Percentiles rank a stretch among this genome's conserved stretches.
These are phyloP conservation scores for Angomonas ambiguus DNA, from an alignment of 208 protist species.

Conservation along the genomic window DNA sequence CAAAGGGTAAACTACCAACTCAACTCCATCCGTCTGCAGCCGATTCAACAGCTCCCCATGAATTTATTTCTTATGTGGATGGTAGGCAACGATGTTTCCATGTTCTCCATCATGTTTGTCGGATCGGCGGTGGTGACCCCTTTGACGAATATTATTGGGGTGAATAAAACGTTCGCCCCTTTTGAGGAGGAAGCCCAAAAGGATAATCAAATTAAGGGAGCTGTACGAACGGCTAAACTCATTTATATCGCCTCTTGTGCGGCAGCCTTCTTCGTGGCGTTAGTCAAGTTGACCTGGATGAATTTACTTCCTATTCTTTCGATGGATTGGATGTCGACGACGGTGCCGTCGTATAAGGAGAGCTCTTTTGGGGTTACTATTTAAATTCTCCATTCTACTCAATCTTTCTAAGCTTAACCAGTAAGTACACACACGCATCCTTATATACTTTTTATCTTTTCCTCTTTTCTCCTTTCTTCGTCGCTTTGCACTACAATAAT, in stretches of 20 bases:
- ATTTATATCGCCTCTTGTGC: constrained; percentile 81
- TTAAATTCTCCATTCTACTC: constrained; percentile 8
- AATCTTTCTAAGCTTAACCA: neutral
- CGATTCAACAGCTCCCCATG: constrained; percentile 82
- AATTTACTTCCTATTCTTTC: constrained; percentile 70
- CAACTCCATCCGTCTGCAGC: constrained; percentile 67
- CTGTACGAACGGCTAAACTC: constrained; percentile 53
- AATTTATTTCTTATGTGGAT: constrained; percentile 86
- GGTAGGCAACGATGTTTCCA: constrained; percentile 83
- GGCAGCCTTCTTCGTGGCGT: constrained; percentile 57
- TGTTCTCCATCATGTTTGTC: constrained; percentile 90
- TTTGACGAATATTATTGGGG: constrained; percentile 52
- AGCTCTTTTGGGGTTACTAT: constrained; percentile 28
- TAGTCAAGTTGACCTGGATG: constrained; percentile 86
- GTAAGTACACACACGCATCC: neutral
- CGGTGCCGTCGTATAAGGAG: constrained; percentile 57
- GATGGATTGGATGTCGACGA: constrained; percentile 78
- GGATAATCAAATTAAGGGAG: constrained; percentile 43
- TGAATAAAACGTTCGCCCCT: constrained; percentile 41
- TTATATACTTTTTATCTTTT: neutral
- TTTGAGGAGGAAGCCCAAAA: constrained; percentile 66
- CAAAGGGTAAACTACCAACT: constrained; percentile 47
- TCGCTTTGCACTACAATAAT: neutral
- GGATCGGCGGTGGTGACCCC: constrained; percentile 83
- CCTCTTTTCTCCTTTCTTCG: neutral